A percentile compares a stretch with the other conserved stretches of the same genome.
phyloP scores from a whole-genome alignment of 441 rosid species.

The Erodium trifolium region DNA sequence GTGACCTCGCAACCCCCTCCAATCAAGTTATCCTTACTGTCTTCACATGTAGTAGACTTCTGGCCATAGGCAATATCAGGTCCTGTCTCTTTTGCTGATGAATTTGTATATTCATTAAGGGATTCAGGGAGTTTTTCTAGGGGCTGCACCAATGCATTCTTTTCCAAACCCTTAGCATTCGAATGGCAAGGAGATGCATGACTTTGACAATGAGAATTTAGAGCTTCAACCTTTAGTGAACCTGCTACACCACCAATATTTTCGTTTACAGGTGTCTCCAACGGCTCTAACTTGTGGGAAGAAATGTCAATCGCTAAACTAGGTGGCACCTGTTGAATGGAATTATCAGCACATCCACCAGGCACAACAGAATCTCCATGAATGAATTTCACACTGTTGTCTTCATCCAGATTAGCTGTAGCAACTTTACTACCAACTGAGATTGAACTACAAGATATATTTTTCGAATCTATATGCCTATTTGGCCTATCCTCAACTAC shows the following conservation, averaged over 20 bases:
- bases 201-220: slow-evolving; percentile 18
- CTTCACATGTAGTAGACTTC: slow-evolving; percentile 1
- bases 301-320: slow-evolving; percentile 9
- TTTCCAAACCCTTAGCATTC: slow-evolving; percentile 18
- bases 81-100: background rate
- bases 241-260: slow-evolving; percentile 27
- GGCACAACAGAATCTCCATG: background rate
- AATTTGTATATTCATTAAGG: background rate
- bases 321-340: slow-evolving; percentile 7
- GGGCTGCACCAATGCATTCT: slow-evolving; percentile 16
- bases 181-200: slow-evolving; percentile 10
- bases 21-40: slow-evolving; percentile 5
- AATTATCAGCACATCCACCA: slow-evolving; percentile 1
- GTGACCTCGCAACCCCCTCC: slow-evolving; percentile 25
- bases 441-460: slow-evolving; percentile 35
- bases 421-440: slow-evolving; percentile 31
- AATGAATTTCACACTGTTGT: background rate
- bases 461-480: slow-evolving; percentile 35
- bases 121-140: slow-evolving; percentile 1
- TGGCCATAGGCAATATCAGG: background rate
- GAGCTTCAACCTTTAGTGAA: slow-evolving; percentile 29
- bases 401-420: slow-evolving; percentile 5
- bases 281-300: slow-evolving; percentile 27
- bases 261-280: slow-evolving; percentile 26
- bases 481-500: slow-evolving; percentile 23